phyloP scores from a whole-genome alignment of 768 basidiomycete genomes.

The Suillus fuscotomentosus region DNA sequence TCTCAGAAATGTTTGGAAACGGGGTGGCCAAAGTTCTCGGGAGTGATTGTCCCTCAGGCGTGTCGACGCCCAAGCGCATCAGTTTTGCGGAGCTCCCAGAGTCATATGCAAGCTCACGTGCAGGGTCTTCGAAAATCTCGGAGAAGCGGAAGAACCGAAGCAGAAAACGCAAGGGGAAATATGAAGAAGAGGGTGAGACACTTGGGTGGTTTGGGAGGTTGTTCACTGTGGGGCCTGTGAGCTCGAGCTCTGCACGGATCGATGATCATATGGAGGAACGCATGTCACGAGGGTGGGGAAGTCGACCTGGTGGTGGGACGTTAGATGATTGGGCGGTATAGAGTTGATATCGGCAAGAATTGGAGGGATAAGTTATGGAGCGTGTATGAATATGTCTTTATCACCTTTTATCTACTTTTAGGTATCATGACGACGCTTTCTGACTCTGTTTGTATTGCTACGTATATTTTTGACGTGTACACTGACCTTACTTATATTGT shows the following conservation, averaged over 20 bases:
- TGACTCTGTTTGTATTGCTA: not conserved
- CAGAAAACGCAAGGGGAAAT: slow-evolving; percentile 32
- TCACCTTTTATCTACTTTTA: not conserved
- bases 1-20: slow-evolving; percentile 27
- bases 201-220: slow-evolving; percentile 25
- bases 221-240: slow-evolving; percentile 19
- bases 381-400: slow-evolving; percentile 9
- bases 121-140: slow-evolving; percentile 34
- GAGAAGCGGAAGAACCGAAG: slow-evolving; percentile 20
- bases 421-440: not conserved
- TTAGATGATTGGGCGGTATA: slow-evolving; percentile 61
- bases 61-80: slow-evolving; percentile 71
- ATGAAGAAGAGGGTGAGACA: slow-evolving; percentile 21
- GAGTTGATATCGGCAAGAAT: not conserved
- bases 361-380: slow-evolving; percentile 13
- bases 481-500: not conserved
- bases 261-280: slow-evolving; percentile 55
- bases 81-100: slow-evolving; percentile 77
- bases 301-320: slow-evolving; percentile 36
- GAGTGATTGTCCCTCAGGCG: slow-evolving; percentile 48
- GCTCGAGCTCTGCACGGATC: slow-evolving; percentile 23
- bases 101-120: slow-evolving; percentile 46
- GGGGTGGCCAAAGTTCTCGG: slow-evolving; percentile 28
- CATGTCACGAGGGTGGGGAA: slow-evolving; percentile 48
- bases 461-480: not conserved